These are phyloP conservation scores for Solanum piurae DNA, from an alignment of 257 asterid genomes.

Conservation along the genomic window DNA sequence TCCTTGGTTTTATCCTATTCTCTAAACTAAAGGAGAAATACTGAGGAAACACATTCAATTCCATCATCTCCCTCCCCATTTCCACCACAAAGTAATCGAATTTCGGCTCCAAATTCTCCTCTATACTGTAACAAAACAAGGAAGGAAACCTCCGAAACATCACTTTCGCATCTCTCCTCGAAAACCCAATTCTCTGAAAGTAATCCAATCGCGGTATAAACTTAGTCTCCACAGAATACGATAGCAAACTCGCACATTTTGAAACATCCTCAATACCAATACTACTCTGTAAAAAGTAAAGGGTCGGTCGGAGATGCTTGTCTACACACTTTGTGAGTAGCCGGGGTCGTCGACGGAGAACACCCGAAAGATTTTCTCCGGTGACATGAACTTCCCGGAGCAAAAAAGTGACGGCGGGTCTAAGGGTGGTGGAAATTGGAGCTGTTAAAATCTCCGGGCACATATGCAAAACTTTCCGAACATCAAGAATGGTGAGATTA, in stretches of 20 bases:
- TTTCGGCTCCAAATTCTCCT: constrained; percentile 71
- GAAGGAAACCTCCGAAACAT: constrained; percentile 55
- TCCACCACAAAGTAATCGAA: constrained; percentile 70
- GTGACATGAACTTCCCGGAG: constrained; percentile 69
- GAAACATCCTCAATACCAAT: constrained; percentile 58
- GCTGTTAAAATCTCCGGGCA: constrained; percentile 68
- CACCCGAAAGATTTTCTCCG: constrained; percentile 43
- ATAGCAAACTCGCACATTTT: constrained; percentile 47
- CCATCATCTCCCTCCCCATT: constrained; percentile 79
- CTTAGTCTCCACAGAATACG: constrained; percentile 69
- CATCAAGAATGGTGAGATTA: constrained; percentile 37
- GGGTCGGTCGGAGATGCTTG: constrained; percentile 61
- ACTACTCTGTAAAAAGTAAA: constrained; percentile 67
- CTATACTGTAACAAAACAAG: constrained; percentile 70
- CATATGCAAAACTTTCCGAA: constrained; percentile 66
- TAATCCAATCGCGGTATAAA: constrained; percentile 70
- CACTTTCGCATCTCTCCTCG: constrained; percentile 35
- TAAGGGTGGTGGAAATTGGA: constrained; percentile 24
- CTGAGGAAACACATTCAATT: constrained; percentile 67
- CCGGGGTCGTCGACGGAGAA: constrained; percentile 83
- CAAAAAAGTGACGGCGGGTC: constrained; percentile 66
- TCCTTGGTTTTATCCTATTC: constrained; percentile 72
- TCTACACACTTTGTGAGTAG: constrained; percentile 52
- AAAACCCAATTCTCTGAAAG: constrained; percentile 55
- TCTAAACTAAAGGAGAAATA: constrained; percentile 82